Conservation (phyloP, 768 basidiomycete species). For the Leccinum variicolor region DNA sequence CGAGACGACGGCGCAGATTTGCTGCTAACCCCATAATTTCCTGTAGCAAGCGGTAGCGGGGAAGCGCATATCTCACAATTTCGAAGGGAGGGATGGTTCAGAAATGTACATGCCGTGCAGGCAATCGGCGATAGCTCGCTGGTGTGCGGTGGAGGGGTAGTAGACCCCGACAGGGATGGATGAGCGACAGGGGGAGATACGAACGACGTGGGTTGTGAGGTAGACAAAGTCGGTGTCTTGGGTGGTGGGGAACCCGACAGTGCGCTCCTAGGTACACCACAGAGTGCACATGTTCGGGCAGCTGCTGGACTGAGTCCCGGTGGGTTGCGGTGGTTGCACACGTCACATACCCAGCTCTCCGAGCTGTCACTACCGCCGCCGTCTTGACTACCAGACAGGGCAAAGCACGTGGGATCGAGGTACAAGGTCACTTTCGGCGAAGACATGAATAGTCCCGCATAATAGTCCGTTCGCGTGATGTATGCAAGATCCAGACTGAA, state of each 20-base stretch:
- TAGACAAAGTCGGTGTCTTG: constrained; percentile 34
- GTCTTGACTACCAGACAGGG: constrained; percentile 27
- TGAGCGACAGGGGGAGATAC: constrained; percentile 28
- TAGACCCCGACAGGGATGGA: constrained; percentile 16
- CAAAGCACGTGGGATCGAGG: constrained; percentile 38
- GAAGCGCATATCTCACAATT: constrained; percentile 87
- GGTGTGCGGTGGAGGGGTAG: constrained; percentile 19
- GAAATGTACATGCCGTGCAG: constrained; percentile 89
- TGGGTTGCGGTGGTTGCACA: constrained; percentile 85
- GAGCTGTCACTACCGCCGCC: constrained; percentile 32
- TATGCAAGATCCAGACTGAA: constrained; percentile 63
- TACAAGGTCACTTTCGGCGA: constrained; percentile 85
- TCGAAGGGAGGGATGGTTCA: constrained; percentile 74
- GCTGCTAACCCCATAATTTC: constrained; percentile 28
- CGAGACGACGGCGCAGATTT: constrained; percentile 68
- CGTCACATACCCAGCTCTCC: constrained; percentile 78
- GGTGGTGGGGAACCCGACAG: constrained; percentile 25
- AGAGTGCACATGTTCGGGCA: constrained; percentile 71
- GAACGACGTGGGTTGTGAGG: constrained; percentile 39
- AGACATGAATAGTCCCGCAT: constrained; percentile 86
- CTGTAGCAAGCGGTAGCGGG: constrained; percentile 43
- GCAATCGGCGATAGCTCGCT: constrained; percentile 40
- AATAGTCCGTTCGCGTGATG: constrained; percentile 79
- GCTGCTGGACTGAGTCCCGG: constrained; percentile 69
- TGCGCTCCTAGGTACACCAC: constrained; percentile 67